A percentile compares a stretch with the other conserved stretches of the same genome.
Evolutionary conservation across 495 filamentous ascomycete genomes (phyloP).

Genomic region (Neurospora hispaniola): DNA sequence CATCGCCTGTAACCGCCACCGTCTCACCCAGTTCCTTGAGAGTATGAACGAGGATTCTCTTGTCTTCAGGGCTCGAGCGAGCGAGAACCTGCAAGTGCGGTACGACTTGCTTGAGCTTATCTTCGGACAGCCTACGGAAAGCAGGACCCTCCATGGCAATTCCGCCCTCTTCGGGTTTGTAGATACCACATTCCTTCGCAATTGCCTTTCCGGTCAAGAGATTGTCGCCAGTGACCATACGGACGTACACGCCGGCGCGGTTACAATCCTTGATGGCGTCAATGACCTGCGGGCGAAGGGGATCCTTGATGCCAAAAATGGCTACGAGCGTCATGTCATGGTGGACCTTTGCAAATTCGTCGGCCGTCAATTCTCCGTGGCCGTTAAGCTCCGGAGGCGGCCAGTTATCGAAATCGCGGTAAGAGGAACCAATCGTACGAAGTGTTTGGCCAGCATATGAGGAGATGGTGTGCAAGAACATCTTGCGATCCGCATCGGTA

Average conservation of each 20-base stretch:
- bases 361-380: conserved; percentile 51
- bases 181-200: conserved; percentile 77
- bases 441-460: conserved; percentile 74
- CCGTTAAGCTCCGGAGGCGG: conserved; percentile 69
- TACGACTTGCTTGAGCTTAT: conserved; percentile 58
- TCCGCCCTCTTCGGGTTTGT: conserved; percentile 57
- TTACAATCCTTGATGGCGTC: conserved; percentile 66
- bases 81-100: conserved; percentile 73
- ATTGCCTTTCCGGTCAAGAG: conserved; percentile 72
- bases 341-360: conserved; percentile 60
- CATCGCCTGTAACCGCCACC: conserved; percentile 80
- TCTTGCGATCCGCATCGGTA: conserved; percentile 44
- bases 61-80: conserved; percentile 80
- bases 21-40: conserved; percentile 69
- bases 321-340: conserved; percentile 69
- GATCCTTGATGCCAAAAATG: conserved; percentile 83
- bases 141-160: conserved; percentile 77
- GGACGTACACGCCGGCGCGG: conserved; percentile 67
- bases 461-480: conserved; percentile 55
- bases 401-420: conserved; percentile 85
- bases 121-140: conserved; percentile 64
- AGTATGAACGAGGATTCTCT: conserved; percentile 63
- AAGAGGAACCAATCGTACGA: conserved; percentile 77
- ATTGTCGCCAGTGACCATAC: conserved; percentile 91
- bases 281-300: conserved; percentile 69